Evolutionary conservation across 2,329 filamentous ascomycete genomes (phyloP).

Genomic region (Penicillium sp.): DNA sequence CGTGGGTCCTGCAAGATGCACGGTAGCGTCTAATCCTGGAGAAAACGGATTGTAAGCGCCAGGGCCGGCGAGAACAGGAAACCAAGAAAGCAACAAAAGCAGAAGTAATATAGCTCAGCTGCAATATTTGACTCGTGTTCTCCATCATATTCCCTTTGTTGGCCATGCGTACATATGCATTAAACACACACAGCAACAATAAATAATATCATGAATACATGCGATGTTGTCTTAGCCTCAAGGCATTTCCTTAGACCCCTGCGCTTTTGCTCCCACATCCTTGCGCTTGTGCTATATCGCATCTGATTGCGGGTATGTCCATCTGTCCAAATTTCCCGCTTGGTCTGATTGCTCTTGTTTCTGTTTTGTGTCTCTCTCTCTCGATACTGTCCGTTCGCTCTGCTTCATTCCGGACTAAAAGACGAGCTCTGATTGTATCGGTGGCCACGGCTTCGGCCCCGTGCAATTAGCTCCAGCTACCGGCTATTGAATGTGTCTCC

Average conservation of each 20-base stretch:
- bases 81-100: background rate
- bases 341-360: conserved; percentile 16
- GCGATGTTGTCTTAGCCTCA: background rate
- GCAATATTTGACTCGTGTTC: background rate
- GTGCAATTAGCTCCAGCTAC: conserved; percentile 2
- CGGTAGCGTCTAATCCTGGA: background rate
- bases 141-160: background rate
- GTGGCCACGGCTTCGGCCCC: conserved; percentile 3
- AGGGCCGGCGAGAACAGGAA: background rate
- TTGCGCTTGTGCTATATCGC: conserved; percentile 5
- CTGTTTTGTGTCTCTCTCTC: conserved; percentile 9
- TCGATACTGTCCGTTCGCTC: conserved; percentile 19
- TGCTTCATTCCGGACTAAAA: conserved; percentile 17
- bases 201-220: background rate
- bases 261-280: background rate
- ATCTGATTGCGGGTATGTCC: conserved; percentile 6
- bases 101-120: background rate
- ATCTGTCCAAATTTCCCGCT: conserved; percentile 6
- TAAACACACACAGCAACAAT: background rate
- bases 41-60: background rate
- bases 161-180: background rate
- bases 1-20: conserved; percentile 10
- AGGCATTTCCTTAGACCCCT: background rate
- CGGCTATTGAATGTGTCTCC: conserved; percentile 1
- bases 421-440: conserved; percentile 19